Base-by-base conservation (phyloP, 2,329 filamentous ascomycete genomes). In the Fusarium brevicatenulatum region DNA sequence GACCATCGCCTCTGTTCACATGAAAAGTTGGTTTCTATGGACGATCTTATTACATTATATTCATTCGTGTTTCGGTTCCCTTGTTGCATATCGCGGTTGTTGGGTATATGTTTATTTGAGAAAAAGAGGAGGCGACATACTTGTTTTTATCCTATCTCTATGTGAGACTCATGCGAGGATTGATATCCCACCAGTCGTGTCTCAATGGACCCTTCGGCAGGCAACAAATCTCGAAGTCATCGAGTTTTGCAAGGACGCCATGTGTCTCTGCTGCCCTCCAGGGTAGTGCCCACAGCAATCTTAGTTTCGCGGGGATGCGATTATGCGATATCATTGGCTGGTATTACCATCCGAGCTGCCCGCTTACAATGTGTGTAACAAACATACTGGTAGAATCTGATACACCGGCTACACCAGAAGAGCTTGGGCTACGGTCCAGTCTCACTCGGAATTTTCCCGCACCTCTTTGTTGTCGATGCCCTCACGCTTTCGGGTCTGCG, bases 281-380 rank as follows among this genome's bases (percentile, higher is more conserved):
- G 59, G 74, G 67, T 73, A 77, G 61, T 52, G 16, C 47, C 64
- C 59, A 49, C 61, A 53, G 61, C 52, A 50, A 42, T 46, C 34
- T 65, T 57, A 49, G 47, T 59, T 63, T 72, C 68, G 75, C 63
- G 73, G 72, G 68, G 70, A 71, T 68, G 53, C 65, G 65, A 55
- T 34, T 46, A 43, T 16, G 59, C 21, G 52, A 50, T 62, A 9
- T 63, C 44, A 75, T 77, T 75, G 72, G 75, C 44, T 60, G 67
- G 66, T 54, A 5, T n/a, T 13, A 40, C 25, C 30, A 44, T 67
- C 37, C 23, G 39, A 46, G 39, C 30, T 43, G 28, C 44, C 21
- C 47, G 49, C 53, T 55, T 58, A 56, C 50, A 34, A 70, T 68
- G 18, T 43, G 53, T 60, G 52, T 61, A 65, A 55, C 55, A 57